Evolutionary conservation across 352 stramenopile genomes (phyloP).

Genomic region (Globisporangium sylvaticum): DNA sequence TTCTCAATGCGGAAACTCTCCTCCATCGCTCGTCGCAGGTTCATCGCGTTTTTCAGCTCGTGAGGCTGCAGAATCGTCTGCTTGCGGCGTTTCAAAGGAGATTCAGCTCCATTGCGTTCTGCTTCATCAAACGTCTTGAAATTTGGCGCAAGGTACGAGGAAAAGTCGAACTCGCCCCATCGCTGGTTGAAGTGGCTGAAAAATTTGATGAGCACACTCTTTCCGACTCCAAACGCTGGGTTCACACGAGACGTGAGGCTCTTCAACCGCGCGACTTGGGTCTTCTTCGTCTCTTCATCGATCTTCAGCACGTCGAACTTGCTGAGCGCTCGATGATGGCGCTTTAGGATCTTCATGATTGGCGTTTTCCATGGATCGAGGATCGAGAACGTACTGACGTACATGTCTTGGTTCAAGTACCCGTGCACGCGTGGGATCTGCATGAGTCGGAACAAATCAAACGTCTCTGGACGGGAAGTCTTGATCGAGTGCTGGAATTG

Average conservation of each 20-base stretch:
- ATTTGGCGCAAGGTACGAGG: conserved; percentile 55
- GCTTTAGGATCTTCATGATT: conserved; percentile 52
- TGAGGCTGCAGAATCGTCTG: conserved; percentile 34
- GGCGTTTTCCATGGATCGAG: conserved; percentile 54
- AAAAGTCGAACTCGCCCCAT: conserved; percentile 77
- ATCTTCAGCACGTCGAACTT: conserved; percentile 15
- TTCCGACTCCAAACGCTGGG: conserved; percentile 66
- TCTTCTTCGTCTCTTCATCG: conserved; percentile 18
- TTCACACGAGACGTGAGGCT: conserved; percentile 76
- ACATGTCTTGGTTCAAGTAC: conserved; percentile 61
- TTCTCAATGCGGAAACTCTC: conserved; percentile 71
- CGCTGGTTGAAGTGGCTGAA: conserved; percentile 83
- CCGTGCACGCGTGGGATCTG: conserved; percentile 54
- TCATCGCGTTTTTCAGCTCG: conserved; percentile 54
- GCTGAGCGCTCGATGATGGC: conserved; percentile 40
- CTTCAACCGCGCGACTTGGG: conserved; percentile 39
- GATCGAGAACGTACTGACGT: conserved; percentile 52
- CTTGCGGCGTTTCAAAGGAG: conserved; percentile 41
- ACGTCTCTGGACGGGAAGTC: conserved; percentile 43
- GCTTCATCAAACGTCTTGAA: conserved; percentile 26
- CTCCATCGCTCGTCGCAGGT: conserved; percentile 68
- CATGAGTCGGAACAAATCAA: conserved; percentile 61
- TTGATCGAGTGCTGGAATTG: conserved; percentile 51
- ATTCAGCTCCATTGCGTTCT: conserved; percentile 2
- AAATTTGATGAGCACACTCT: conserved; percentile 68